Conservation (phyloP, 495 filamentous ascomycete species). For the Penicillium ochrochloron region DNA sequence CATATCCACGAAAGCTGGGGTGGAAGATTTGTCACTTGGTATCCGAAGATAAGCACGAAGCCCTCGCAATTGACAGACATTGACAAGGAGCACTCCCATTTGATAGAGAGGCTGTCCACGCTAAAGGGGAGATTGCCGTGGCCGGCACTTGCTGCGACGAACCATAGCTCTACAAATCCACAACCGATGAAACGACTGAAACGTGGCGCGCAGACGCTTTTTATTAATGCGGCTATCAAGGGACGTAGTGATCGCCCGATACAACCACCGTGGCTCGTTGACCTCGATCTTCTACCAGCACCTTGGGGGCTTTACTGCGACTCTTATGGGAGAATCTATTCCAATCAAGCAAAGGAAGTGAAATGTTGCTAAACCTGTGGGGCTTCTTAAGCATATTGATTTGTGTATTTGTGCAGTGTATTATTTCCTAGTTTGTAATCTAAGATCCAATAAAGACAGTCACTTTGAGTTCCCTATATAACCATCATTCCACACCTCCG, state of each 20-base stretch:
- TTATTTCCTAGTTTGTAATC: too few species aligned
- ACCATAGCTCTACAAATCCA: constrained; percentile 40
- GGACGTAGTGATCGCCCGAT: constrained; percentile 35
- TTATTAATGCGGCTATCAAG: constrained; percentile 68
- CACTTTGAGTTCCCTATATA: too few species aligned
- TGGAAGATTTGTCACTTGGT: constrained; percentile 62
- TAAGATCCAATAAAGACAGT: too few species aligned
- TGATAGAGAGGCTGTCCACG: constrained; percentile 46
- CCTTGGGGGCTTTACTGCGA: too few species aligned
- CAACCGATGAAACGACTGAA: constrained; percentile 27
- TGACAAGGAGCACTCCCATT: constrained; percentile 46
- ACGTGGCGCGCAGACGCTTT: constrained; percentile 57
- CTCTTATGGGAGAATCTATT: too few species aligned
- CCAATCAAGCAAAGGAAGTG: too few species aligned
- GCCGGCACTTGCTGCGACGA: constrained; percentile 27
- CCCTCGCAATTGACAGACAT: constrained; percentile 53
- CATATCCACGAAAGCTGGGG: constrained; percentile 77
- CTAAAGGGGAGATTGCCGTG: constrained; percentile 11
- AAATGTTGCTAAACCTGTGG: too few species aligned
- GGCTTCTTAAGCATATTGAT: too few species aligned
- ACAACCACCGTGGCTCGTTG: constrained; percentile 58
- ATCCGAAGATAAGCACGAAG: constrained; percentile 31
- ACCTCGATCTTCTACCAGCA: constrained; percentile 50
- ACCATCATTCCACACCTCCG: too few species aligned
- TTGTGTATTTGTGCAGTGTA: too few species aligned